Base-by-base conservation (phyloP, 768 basidiomycete genomes). In the Brasilioporus rufonigricans region DNA sequence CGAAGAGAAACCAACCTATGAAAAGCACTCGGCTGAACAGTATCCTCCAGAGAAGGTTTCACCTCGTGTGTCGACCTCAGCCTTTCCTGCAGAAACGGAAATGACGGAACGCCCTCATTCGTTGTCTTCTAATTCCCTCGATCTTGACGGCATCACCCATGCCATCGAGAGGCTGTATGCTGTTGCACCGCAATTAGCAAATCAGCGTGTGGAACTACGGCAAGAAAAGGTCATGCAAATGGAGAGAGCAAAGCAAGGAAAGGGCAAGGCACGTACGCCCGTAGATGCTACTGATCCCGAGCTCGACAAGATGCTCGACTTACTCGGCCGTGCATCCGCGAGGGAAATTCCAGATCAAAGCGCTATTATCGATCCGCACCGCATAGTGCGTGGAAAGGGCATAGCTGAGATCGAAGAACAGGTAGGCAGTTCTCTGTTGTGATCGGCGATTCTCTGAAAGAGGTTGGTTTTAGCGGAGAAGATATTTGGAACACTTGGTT, bases 121-220 rank as follows among this genome's bases (percentile, higher is more conserved):
- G 11, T 11, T 19, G 6, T 40, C 55, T 36, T 54, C 58, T 32
- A 46, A 87, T 83, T 74, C 83, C 48, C 71, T 89, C 64, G 96
- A 98, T 68, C 76, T 98, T 19, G 93, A 97, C 61, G 78, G 81
- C 12, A 85, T 98, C 43, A 83, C 91, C 0, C 80, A 82, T 68
- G 94, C 97, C 29, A 95, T 99, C 62, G 94, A 96, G 67, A 78
- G 93, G 35, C 74, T 98, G 12, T 92, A 97, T 69, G 70, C 81
- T 9, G 89, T 87, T 29, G 85, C 93, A 0, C 95, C 96, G 1
- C 94, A 96, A 68, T 71, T 98, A 39, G 83, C 88, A 55, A 88
- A 95, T 66, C 96, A 99, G 70, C 84, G 97, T 1, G 93, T 91
- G n/a, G 94, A 95, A 68, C 81, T 96, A 43, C 86, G 87, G 63